phyloP scores from a whole-genome alignment of 306 rosid genomes.

The Ormosia emarginata region DNA sequence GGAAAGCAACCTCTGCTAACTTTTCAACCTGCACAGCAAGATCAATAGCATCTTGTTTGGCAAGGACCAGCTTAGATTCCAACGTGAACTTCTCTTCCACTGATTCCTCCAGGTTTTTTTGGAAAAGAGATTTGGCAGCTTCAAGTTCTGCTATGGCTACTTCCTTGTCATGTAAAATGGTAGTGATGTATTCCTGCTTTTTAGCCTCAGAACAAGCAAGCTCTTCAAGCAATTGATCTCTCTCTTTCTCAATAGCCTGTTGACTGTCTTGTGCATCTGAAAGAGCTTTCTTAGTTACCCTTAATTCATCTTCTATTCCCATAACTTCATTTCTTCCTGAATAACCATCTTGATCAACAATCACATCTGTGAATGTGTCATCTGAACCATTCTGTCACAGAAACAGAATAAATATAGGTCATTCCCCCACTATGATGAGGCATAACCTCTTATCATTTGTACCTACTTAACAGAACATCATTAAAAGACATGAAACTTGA shows the following conservation, averaged over 20 bases:
- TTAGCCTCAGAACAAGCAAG: conserved; percentile 54
- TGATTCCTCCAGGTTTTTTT: conserved; percentile 55
- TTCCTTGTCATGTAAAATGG: conserved; percentile 68
- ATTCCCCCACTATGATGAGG: conserved; percentile 6
- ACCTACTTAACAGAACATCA: neutral
- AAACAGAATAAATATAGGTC: conserved; percentile 39
- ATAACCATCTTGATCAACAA: conserved; percentile 31
- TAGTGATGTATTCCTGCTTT: conserved; percentile 47
- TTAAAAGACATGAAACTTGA: conserved; percentile 3
- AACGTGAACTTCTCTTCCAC: conserved; percentile 58
- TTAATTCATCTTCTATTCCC: conserved; percentile 36
- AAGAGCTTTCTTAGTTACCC: conserved; percentile 42
- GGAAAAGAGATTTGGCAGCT: conserved; percentile 54
- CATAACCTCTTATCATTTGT: neutral
- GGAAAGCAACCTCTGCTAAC: conserved; percentile 68
- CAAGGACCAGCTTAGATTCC: conserved; percentile 68
- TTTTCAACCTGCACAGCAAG: conserved; percentile 81
- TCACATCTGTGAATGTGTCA: conserved; percentile 38
- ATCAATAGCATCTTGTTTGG: conserved; percentile 67
- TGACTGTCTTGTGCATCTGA: conserved; percentile 49
- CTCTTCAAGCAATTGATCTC: conserved; percentile 58
- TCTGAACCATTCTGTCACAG: conserved; percentile 53
- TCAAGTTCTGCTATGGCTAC: conserved; percentile 61
- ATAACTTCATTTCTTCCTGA: conserved; percentile 35
- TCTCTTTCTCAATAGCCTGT: conserved; percentile 57